Base-by-base conservation (phyloP, 2,329 filamentous ascomycete species). In the Verruconis gallopava region DNA sequence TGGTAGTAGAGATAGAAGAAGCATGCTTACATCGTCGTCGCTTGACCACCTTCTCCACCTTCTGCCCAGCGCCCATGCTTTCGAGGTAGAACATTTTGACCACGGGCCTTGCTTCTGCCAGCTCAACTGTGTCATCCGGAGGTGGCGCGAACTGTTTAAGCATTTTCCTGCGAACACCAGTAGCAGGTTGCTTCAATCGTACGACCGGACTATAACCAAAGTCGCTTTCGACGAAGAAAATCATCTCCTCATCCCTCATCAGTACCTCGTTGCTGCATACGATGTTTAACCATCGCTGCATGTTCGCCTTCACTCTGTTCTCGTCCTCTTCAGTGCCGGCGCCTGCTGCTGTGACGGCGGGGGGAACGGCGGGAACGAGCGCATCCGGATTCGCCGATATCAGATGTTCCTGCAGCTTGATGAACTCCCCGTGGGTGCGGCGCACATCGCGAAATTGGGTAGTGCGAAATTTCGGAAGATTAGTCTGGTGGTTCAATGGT, bases 391-490 rank as follows among this genome's bases (percentile, higher is more conserved):
- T 96, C n/a, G 89, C 88, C 18, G 89, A 95, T 59, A 95, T 86
- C 44, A 98, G 70, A 61, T 98, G 91, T 45, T 94, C 84, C 43
- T 83, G 85, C n/a, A 98, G 79, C 63, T 96, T 98, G 49, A 85
- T 73, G 55, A 98, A 98, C 58, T 98, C 91, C 37, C 85, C 86
- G 63, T 98, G 91, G 47, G 93, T 81, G 46, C 91, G 84, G 52
- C 91, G 83, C 50, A 98, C 86, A 62, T 98, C 91, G 56, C 91
- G 86, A 65, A 95, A 98, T 61, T 98, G 91, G 4, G 91, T 98
- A 1, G 91, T 98, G 53, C 91, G 78, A 63, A 95, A 98, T 52
- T 89, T 89, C 41, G 89, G 88, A n/a, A 98, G 81, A 63, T 98
- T 98, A 50, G 91, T 98, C 91, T 98, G 46, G 18, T 37, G 33